Base-by-base conservation (phyloP, 2,329 filamentous ascomycete species). In the Parastagonospora avenae region DNA sequence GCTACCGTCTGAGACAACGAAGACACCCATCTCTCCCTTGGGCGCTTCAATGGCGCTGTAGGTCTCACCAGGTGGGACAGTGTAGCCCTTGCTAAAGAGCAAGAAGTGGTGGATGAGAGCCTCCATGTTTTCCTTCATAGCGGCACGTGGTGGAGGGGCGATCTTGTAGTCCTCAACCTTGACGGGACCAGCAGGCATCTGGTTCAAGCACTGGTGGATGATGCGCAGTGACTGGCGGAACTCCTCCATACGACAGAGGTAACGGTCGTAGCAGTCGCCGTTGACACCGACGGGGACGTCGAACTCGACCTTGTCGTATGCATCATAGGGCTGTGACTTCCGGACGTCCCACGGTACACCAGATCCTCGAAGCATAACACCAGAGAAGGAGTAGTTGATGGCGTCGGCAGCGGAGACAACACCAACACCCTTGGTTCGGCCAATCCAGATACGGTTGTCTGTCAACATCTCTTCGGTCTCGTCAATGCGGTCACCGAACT, bases 91-190 rank as follows among this genome's bases (percentile, higher is more conserved):
- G 76, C 92, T 97, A 82, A 93, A 99, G 46, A 99, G 87, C 62
- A 99, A 80, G 84, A 99, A 99, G 82, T 99, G 94, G 80, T 99
- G 94, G 74, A 99, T 99, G 37, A 99, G 85, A 33, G 94, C 92
- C 80, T 99, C 94, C 95, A 99, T 99, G 82, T 99, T 99, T 85
- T 99, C 94, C 85, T 99, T 99, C 94, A 99, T 99, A 70, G 94
- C 94, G 38, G 91, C 83, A 71, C 94, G 88, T n/a, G 94, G 95
- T 56, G 94, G 94, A 16, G 94, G 94, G 2, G 91, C 89, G 70
- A 99, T 85, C 85, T 99, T 99, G 86, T 97, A 99, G 78, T 99
- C 94, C 79, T 99, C 94, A 36, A 97, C 91, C 64, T 93, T 90
- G 72, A 97, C 85, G 45, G 94, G 94, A 27, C 94, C 94, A 42